Evolutionary conservation across 768 basidiomycete species (phyloP), one percentile per base, ranked within the genome.

Genomic region (Tricholomella constricta): DNA sequence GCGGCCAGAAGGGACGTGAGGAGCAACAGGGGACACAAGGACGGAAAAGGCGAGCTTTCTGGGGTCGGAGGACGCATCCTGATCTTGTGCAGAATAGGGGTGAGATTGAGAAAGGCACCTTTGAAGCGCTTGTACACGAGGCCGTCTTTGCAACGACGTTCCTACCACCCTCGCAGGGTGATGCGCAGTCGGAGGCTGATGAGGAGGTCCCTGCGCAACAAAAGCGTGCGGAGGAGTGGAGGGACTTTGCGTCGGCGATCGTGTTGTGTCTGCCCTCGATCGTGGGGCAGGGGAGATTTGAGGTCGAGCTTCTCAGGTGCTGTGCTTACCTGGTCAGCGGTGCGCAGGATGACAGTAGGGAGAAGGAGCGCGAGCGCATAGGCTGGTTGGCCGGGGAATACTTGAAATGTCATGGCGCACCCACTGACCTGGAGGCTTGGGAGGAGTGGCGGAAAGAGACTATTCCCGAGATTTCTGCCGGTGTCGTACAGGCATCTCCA

Each of bases 71-170:
- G 47, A 84, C 82, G 8, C 92, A 94, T 72, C 88, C 88, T 9
- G 83, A 90, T 58, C 68, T 91, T 20, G 70, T 80, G n/a, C 56
- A 73, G 46, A 73, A 67, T 45, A 63, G 57, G 2, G 71, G 69
- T 12, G 65, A 59, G 9, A 75, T 92, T 29, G 75, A 80, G 60
- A 84, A 81, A 44, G 91, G 91, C 11, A 85, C 83, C 0, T 79
- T 84, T 35, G 91, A 93, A 65, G 90, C 93, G 1, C 76, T 94
- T 6, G 71, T 87, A 0, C 92, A 95, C 62, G 93, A 94, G 68
- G 72, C 82, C 10, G 84, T 91, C 11, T 94, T 94, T 64, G 86
- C 80, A 11, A 91, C 90, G 1, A 84, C 82, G 12, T 90, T 87
- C 63, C 48, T 71, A 32, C 42, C 41, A n/a, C 25, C 65, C 45